These are phyloP conservation scores for Lupinus albus DNA, from an alignment of 306 rosid genomes.

Conservation along the genomic window DNA sequence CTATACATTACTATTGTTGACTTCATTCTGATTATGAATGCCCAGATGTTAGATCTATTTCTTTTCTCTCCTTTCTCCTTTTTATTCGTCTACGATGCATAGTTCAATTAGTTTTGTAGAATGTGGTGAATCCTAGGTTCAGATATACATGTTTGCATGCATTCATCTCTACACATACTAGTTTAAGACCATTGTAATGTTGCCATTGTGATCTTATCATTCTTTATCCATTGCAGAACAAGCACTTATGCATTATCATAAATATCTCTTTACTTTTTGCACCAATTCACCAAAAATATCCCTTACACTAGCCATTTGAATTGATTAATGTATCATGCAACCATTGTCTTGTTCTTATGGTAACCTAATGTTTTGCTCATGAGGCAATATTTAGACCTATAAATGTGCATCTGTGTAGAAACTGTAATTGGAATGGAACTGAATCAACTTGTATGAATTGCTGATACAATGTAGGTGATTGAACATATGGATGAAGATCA, in stretches of 20 bases:
- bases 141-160: background rate
- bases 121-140: slow-evolving; percentile 6
- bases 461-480: slow-evolving; percentile 63
- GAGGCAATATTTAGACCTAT: slow-evolving; percentile 8
- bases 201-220: background rate
- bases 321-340: slow-evolving; percentile 28
- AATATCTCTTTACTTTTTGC: slow-evolving; percentile 5
- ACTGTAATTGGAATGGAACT: slow-evolving; percentile 23
- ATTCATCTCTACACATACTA: slow-evolving; percentile 18
- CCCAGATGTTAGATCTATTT: slow-evolving; percentile 15
- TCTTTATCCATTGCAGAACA: slow-evolving; percentile 21
- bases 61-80: slow-evolving; percentile 16
- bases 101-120: slow-evolving; percentile 15
- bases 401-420: background rate
- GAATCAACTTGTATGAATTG: slow-evolving; percentile 29
- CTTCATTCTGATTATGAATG: slow-evolving; percentile 4
- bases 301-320: slow-evolving; percentile 16
- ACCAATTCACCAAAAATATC: slow-evolving; percentile 1
- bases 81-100: slow-evolving; percentile 8
- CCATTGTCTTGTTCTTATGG: slow-evolving; percentile 20
- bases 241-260: slow-evolving; percentile 3
- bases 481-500: slow-evolving; percentile 98
- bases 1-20: slow-evolving; percentile 17
- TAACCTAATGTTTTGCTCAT: slow-evolving; percentile 11
- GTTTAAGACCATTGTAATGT: background rate